These are phyloP conservation scores for Trichoderma aggressivum DNA, from an alignment of 2,329 filamentous ascomycete species.

Conservation along the genomic window DNA sequence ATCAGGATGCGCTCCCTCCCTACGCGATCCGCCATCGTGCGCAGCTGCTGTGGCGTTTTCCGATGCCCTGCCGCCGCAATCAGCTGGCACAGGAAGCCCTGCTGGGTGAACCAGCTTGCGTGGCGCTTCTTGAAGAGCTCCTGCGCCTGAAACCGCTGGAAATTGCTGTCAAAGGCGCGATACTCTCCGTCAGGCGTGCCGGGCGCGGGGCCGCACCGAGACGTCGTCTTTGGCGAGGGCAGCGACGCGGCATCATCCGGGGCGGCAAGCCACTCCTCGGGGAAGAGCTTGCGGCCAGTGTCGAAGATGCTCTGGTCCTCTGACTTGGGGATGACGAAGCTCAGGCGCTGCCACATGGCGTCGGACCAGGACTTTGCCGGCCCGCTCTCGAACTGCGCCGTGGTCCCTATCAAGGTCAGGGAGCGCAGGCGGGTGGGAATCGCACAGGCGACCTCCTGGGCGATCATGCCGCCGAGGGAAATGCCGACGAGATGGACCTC, in stretches of 20 bases:
- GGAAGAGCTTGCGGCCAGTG: conserved; percentile 65
- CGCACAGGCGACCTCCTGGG: conserved; percentile 69
- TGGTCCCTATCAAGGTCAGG: conserved; percentile 60
- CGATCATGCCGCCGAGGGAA: conserved; percentile 89
- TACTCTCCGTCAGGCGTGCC: conserved; percentile 38
- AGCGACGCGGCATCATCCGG: conserved; percentile 55
- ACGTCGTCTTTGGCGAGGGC: conserved; percentile 43
- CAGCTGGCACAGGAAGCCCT: conserved; percentile 73
- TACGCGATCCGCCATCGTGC: conserved; percentile 61
- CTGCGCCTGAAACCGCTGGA: conserved; percentile 76
- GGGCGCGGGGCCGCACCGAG: conserved; percentile 34
- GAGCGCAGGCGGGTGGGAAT: conserved; percentile 52
- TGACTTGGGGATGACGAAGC: conserved; percentile 65
- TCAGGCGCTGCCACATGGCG: conserved; percentile 57
- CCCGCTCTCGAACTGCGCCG: conserved; percentile 59
- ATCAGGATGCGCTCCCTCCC: conserved; percentile 73
- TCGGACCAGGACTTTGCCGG: conserved; percentile 51
- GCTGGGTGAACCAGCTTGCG: conserved; percentile 56
- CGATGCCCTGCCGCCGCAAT: conserved; percentile 76
- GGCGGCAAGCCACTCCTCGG: conserved; percentile 55
- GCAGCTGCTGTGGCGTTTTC: conserved; percentile 66
- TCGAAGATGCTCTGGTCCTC: conserved; percentile 63
- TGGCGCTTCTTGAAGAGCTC: conserved; percentile 70
- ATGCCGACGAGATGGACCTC: conserved; percentile 69
- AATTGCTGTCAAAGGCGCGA: conserved; percentile 66